Conservation (phyloP, 805 yeast genomes). For the Deakozyma indianensis region DNA sequence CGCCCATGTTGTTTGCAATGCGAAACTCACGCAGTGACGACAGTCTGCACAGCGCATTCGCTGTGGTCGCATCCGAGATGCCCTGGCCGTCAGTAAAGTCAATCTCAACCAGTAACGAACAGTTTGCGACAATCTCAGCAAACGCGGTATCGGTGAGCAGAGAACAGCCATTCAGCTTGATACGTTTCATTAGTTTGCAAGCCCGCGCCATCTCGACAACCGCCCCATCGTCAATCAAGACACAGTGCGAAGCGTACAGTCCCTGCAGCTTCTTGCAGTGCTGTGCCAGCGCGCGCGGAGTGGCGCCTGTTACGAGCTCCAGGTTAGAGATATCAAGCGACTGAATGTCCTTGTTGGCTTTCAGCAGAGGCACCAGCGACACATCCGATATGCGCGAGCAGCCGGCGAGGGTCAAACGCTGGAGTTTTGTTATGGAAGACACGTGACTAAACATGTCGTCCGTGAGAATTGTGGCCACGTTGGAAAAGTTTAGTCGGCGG, state of each 20-base stretch:
- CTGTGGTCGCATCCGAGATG: conserved; percentile 51
- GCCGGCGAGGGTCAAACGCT: conserved; percentile 72
- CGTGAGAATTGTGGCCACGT: conserved; percentile 51
- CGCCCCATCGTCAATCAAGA: conserved; percentile 51
- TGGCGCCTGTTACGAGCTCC: conserved; percentile 49
- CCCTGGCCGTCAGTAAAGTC: conserved; percentile 75
- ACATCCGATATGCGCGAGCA: conserved; percentile 49
- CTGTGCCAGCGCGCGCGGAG: conserved; percentile 50
- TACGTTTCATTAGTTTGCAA: conserved; percentile 68
- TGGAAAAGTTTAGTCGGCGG: conserved; percentile 65
- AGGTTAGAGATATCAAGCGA: conserved; percentile 82
- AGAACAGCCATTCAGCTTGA: conserved; percentile 62
- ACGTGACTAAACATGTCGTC: conserved; percentile 52
- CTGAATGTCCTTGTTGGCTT: conserved; percentile 56
- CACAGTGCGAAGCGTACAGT: conserved; percentile 76
- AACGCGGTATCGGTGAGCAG: conserved; percentile 53
- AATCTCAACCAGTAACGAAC: conserved; percentile 74
- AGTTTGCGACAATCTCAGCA: conserved; percentile 44
- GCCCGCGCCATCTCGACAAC: conserved; percentile 40
- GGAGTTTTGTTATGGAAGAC: conserved; percentile 56
- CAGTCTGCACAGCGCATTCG: conserved; percentile 41
- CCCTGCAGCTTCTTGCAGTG: conserved; percentile 76
- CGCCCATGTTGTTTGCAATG: conserved; percentile 54
- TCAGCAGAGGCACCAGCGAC: conserved; percentile 48
- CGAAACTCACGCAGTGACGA: conserved; percentile 75